Conservation (phyloP, 805 yeast species). For the Nakazawaea anatomiae region DNA sequence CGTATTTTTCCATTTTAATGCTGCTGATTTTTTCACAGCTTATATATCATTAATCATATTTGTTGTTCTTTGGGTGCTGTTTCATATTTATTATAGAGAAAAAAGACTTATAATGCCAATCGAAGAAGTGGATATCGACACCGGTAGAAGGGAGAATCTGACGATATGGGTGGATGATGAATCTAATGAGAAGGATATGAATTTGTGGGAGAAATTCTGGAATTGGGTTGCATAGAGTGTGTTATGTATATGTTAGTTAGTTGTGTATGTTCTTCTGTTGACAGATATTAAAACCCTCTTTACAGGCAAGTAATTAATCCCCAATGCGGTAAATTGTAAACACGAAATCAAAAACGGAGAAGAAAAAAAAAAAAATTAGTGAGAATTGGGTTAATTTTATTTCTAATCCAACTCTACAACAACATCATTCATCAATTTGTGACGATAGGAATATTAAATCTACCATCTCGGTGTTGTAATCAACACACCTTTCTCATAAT, state of each 20-base stretch:
- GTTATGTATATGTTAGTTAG: too few species aligned
- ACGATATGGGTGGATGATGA: constrained; percentile 42
- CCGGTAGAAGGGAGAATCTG: constrained; percentile 52
- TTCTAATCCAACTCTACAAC: background rate
- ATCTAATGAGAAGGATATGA: constrained; percentile 28
- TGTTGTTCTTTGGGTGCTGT: constrained; percentile 44
- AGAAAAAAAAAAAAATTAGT: background rate
- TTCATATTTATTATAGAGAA: constrained; percentile 48
- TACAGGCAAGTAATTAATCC: background rate
- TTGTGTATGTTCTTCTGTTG: too few species aligned
- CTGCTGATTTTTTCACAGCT: constrained; percentile 61
- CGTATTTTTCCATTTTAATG: constrained; percentile 45
- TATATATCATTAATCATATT: constrained; percentile 64
- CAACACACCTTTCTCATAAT: too few species aligned
- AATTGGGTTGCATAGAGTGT: constrained; percentile 7
- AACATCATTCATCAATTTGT: too few species aligned
- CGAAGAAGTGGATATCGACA: constrained; percentile 62
- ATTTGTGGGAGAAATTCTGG: constrained; percentile 52
- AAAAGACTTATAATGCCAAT: constrained; percentile 40
- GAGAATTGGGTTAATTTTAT: background rate
- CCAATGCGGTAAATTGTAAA: background rate
- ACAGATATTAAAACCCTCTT: background rate
- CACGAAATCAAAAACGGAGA: background rate
- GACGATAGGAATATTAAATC: too few species aligned
- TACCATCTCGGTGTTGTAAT: too few species aligned